Conservation (phyloP, 495 filamentous ascomycete species). For the Penicillium goetzii region DNA sequence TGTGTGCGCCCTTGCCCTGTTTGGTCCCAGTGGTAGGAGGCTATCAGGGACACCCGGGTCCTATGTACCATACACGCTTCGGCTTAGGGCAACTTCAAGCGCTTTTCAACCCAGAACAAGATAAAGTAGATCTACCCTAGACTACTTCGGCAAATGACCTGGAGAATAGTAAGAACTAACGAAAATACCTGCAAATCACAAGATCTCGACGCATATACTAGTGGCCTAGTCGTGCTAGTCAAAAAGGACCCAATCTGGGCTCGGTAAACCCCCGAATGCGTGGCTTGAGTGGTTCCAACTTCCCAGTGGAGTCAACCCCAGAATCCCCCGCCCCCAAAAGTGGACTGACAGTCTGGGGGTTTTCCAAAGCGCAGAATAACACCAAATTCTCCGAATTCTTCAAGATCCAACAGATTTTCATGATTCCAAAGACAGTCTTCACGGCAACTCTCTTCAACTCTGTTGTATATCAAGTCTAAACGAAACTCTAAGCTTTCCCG, state of each 20-base stretch:
- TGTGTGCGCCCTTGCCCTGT: no score
- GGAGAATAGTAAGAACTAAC: neutral
- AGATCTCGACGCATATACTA: neutral
- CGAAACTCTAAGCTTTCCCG: constrained; percentile 8
- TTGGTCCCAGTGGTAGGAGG: no score
- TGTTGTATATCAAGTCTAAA: neutral
- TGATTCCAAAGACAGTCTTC: neutral
- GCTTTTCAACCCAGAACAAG: neutral
- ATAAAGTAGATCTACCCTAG: neutral
- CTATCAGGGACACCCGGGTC: no score
- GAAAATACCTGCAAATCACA: neutral
- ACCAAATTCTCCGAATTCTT: neutral
- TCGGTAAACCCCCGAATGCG: neutral
- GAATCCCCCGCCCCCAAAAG: constrained; percentile 7
- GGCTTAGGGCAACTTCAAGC: neutral
- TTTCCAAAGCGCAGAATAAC: neutral
- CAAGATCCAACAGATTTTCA: neutral
- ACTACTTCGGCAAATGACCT: neutral
- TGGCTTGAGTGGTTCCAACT: neutral
- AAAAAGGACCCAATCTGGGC: neutral
- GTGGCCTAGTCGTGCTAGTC: neutral
- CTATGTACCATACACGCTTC: no score
- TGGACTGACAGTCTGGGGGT: constrained; percentile 7
- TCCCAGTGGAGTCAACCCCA: constrained; percentile 12
- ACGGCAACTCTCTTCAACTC: neutral